Evolutionary conservation across 805 yeast species (phyloP).

Genomic region (Saturnispora saitoi): DNA sequence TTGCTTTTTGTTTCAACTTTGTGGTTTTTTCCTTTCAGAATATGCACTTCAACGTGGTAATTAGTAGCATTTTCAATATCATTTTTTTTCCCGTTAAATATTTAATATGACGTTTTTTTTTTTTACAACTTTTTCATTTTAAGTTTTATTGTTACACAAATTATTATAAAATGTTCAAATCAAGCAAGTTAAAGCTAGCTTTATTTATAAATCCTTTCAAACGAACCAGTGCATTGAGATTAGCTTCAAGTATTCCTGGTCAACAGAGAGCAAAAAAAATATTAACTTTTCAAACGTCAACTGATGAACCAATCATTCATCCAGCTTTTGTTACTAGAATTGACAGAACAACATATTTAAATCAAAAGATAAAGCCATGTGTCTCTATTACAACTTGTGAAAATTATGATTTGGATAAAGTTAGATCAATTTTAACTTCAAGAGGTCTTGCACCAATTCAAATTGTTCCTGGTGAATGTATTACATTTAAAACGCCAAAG

Average conservation of each 20-base stretch:
- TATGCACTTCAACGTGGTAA: not conserved
- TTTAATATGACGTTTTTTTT: no score
- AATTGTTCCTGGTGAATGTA: conserved; percentile 46
- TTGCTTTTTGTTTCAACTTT: no score
- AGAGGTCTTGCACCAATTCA: conserved; percentile 30
- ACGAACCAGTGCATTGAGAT: not conserved
- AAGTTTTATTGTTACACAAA: not conserved
- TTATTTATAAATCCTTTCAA: not conserved
- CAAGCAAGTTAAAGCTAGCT: not conserved
- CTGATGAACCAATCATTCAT: conserved; percentile 12
- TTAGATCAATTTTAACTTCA: conserved; percentile 31
- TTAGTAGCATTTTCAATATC: no score
- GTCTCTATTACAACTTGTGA: conserved; percentile 71
- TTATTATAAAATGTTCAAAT: not conserved
- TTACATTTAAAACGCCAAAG: conserved; percentile 35
- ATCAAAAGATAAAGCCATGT: conserved; percentile 32
- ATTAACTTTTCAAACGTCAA: conserved; percentile 11
- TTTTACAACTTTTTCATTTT: not conserved
- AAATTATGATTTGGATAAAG: conserved; percentile 47
- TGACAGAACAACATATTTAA: conserved; percentile 5
- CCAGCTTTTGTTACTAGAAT: conserved; percentile 13
- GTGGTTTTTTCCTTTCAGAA: not conserved
- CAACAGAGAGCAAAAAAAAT: conserved; percentile 11
- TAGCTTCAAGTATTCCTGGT: not conserved
- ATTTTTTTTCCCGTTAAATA: not conserved